Conservation (phyloP, 441 rosid species). For the Gossypium davidsonii region DNA sequence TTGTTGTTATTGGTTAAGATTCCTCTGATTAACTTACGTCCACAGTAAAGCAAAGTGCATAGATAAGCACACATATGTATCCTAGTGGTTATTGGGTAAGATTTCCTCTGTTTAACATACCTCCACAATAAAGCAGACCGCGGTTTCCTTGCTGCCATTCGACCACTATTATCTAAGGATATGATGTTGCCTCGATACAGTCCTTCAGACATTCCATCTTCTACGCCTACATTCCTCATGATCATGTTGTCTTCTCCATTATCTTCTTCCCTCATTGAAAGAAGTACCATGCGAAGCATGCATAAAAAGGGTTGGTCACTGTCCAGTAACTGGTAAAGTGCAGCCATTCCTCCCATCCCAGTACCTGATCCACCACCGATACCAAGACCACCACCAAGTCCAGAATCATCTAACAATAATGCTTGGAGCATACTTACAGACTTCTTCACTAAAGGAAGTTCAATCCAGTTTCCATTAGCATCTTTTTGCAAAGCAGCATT, state of each 20-base stretch:
- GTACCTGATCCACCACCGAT: slow-evolving; percentile 99
- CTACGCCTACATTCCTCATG: slow-evolving; percentile 56
- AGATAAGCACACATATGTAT: background rate
- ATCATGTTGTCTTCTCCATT: slow-evolving; percentile 74
- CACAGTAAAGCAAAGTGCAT: slow-evolving; percentile 19
- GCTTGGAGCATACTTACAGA: slow-evolving; percentile 98
- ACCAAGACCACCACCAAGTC: slow-evolving; percentile 99
- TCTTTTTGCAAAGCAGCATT: slow-evolving; percentile 84
- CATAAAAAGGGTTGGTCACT: slow-evolving; percentile 99
- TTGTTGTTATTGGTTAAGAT: background rate
- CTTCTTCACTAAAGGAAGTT: slow-evolving; percentile 88
- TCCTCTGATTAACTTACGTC: slow-evolving; percentile 51
- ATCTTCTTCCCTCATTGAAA: slow-evolving; percentile 98
- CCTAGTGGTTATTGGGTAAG: background rate
- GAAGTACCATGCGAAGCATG: slow-evolving; percentile 99
- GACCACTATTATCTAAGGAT: slow-evolving; percentile 48
- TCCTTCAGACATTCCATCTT: slow-evolving; percentile 48
- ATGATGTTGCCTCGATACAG: slow-evolving; percentile 35
- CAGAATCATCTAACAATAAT: slow-evolving; percentile 86
- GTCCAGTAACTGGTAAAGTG: slow-evolving; percentile 90
- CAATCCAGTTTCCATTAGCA: slow-evolving; percentile 94
- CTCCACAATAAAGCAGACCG: slow-evolving; percentile 95
- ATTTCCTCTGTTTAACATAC: slow-evolving; percentile 31
- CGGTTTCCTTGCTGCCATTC: slow-evolving; percentile 57
- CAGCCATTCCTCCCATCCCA: slow-evolving; percentile 99